Evolutionary conservation across 371 early-diverging fungal species (phyloP).

Genomic region (Blastocladiella emersonii): DNA sequence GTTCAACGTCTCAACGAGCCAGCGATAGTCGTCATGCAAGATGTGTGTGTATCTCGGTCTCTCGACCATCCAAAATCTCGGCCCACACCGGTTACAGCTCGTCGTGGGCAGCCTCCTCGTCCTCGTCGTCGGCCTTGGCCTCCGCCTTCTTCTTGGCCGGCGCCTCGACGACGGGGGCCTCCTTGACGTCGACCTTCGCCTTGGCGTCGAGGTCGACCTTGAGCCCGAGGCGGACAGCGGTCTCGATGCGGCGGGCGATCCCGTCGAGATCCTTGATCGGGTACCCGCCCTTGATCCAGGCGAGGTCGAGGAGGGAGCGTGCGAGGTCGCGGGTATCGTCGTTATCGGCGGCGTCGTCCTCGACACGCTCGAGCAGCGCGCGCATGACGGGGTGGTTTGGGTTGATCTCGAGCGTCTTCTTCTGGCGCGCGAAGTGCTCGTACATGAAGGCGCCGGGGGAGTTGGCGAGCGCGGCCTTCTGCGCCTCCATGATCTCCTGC

Average conservation of each 20-base stretch:
- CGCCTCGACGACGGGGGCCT: background rate
- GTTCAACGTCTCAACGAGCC: too few relatives aligned
- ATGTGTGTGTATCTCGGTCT: too few relatives aligned
- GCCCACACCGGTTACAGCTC: too few relatives aligned
- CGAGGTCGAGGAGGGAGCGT: background rate
- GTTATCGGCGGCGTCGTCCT: constrained; percentile 20
- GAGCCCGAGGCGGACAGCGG: background rate
- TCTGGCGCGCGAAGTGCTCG: constrained; percentile 39
- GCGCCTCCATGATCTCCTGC: constrained; percentile 62
- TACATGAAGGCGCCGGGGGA: constrained; percentile 23
- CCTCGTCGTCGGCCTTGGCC: background rate
- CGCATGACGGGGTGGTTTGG: constrained; percentile 55
- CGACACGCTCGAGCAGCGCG: constrained; percentile 30
- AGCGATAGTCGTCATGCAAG: too few relatives aligned
- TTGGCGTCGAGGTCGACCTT: background rate
- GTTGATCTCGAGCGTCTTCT: constrained; percentile 78
- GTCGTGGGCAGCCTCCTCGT: background rate
- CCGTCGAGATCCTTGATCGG: background rate
- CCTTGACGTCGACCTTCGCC: constrained; percentile 3
- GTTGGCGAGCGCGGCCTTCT: background rate
- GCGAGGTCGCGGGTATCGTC: background rate
- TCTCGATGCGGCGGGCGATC: background rate
- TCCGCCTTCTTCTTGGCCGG: background rate
- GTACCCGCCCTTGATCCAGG: constrained; percentile 1
- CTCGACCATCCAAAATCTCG: too few relatives aligned